Percentiles rank a stretch among this genome's conserved stretches.
phyloP scores from a whole-genome alignment of 192 early-diverging fungal species.

The Umbelopsis sp. region DNA sequence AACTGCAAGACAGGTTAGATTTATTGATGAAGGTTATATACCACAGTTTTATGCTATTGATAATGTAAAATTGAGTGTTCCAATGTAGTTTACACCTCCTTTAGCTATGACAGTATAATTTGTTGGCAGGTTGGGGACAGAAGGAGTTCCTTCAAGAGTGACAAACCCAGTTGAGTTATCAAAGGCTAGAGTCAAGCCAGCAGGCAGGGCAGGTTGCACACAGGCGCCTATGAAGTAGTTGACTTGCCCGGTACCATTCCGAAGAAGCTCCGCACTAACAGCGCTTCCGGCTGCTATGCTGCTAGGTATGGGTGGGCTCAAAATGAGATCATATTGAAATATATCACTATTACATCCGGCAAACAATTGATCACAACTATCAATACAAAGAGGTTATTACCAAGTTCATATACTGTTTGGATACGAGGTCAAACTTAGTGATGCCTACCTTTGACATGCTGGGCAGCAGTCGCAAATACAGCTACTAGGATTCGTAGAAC shows the following conservation, averaged over 20 bases:
- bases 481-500: not conserved
- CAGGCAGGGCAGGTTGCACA: not conserved
- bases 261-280: not conserved
- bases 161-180: not conserved
- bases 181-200: not conserved
- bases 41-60: not conserved
- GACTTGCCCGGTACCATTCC: not conserved
- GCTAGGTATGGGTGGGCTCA: not conserved
- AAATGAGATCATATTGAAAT: conserved; percentile 1
- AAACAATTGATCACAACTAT: conserved; percentile 15
- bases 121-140: not conserved
- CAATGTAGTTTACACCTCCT: conserved; percentile 7
- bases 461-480: conserved; percentile 19
- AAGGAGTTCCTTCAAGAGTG: conserved; percentile 2
- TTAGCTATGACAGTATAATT: conserved; percentile 10
- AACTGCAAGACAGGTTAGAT: too few relatives aligned
- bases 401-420: not conserved
- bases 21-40: too few relatives aligned
- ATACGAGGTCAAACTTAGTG: not conserved
- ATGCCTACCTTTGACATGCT: not conserved
- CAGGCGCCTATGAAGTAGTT: conserved; percentile 10
- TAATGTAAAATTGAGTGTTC: not conserved
- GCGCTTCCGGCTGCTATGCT: not conserved
- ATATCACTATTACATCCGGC: conserved; percentile 7
- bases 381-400: not conserved